phyloP scores from a whole-genome alignment of 2,329 filamentous ascomycete species.

The Pestalotiopsis fici region DNA sequence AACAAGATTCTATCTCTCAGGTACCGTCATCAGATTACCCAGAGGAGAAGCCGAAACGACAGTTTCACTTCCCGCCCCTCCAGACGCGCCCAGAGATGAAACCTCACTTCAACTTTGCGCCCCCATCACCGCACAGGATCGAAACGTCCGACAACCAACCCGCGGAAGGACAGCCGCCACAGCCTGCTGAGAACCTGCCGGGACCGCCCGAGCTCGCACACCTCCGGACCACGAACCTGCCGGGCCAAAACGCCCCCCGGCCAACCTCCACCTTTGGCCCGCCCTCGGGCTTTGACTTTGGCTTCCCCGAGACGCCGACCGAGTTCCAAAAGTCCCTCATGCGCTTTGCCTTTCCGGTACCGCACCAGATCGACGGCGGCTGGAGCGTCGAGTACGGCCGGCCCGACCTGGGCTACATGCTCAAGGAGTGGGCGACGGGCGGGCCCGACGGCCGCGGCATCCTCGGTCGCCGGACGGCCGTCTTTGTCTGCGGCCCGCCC shows the following conservation, averaged over 20 bases:
- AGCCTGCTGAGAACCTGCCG: conserved; percentile 13
- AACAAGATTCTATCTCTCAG: conserved; percentile 15
- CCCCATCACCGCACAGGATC: conserved; percentile 42
- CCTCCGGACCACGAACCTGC: conserved; percentile 49
- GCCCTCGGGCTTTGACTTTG: conserved; percentile 71
- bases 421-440: conserved; percentile 79
- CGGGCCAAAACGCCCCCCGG: conserved; percentile 33
- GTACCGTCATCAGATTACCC: conserved; percentile 25
- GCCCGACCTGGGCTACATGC: conserved; percentile 83
- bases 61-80: conserved; percentile 61
- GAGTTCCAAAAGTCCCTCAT: conserved; percentile 88
- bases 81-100: conserved; percentile 45
- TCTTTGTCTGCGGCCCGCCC: conserved; percentile 90
- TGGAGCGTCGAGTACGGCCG: conserved; percentile 94
- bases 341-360: conserved; percentile 81
- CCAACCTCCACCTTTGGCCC: conserved; percentile 60
- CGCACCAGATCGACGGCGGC: conserved; percentile 70
- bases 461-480: conserved; percentile 79
- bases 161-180: conserved; percentile 19
- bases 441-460: conserved; percentile 65
- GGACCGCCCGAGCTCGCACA: conserved; percentile 57
- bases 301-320: conserved; percentile 81
- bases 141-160: conserved; percentile 25
- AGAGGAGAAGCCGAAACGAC: conserved; percentile 36
- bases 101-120: conserved; percentile 62